Base-by-base conservation (phyloP, 78 protist species). In the Dictyostelium capitatum region DNA sequence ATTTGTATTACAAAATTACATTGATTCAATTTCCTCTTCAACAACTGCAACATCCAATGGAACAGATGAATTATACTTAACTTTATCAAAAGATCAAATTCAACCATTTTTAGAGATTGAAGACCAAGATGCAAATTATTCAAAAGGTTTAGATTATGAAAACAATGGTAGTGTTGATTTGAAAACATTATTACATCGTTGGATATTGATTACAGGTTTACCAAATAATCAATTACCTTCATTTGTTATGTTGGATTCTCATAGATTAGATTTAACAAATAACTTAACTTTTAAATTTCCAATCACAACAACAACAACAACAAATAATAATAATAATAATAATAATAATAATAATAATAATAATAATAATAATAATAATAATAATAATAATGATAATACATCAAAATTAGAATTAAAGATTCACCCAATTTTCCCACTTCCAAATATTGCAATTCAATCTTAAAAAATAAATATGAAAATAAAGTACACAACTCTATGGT, bases 1-100 rank as follows among this genome's bases (percentile, higher is more conserved):
- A 12, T 87, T 87, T 54, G 72, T 87, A 14, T 20, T 87, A 14
- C 62, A 74, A 53, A 57, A 74, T 37, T 87, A 87, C 65, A 72
- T 72, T 19, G 79, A 72, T 72, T 43, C 79, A 72, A 72, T 72
- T 72, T 28, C 79, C 14, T 72, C 79, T 37, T 46, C 43, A 72
- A 41, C 73, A 65, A 65, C 73, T 0, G 28, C 23, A 65, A 25
- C 28, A 30, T 65, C 73, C 25, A 59, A n/a, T 5, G 14, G n/a
- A 10, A 11, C 25, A 30, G 23, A 65, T 14, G 28, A 6, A 4
- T 8, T 41, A 12, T 65, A 25, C 28, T 28, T 65, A 65, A 41
- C 43, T 65, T 65, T 65, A 25, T 30, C 73, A 65, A 65, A 41
- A 65, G 37, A 65, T 12, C 73, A 65, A 65, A 65, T 65, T 65